Conservation (phyloP, 352 stramenopile species). For the Phytophthora constricta region DNA sequence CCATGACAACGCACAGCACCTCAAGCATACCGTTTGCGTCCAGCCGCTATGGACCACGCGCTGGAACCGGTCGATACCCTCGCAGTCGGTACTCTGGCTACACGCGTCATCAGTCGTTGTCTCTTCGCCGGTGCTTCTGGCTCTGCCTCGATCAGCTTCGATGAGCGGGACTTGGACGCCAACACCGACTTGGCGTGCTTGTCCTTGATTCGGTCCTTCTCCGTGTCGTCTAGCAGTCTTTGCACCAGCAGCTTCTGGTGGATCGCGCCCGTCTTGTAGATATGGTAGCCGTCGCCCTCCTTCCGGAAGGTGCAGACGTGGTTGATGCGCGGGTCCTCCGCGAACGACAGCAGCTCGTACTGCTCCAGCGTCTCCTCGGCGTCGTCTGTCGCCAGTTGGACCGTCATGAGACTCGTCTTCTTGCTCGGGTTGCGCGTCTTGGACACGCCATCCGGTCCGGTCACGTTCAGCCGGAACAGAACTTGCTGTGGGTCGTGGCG, state of each 20-base stretch:
- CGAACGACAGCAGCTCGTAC: slow-evolving; percentile 84
- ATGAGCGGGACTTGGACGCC: slow-evolving; percentile 71
- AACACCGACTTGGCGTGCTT: slow-evolving; percentile 76
- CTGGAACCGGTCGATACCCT: slow-evolving; percentile 19
- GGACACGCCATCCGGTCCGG: slow-evolving; percentile 14
- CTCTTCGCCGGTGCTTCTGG: slow-evolving; percentile 25
- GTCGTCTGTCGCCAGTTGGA: slow-evolving; percentile 31
- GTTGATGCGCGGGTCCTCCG: slow-evolving; percentile 71
- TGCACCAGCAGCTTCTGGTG: slow-evolving; percentile 86
- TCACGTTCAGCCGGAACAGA: slow-evolving; percentile 30
- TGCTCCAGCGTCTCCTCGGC: slow-evolving; percentile 35
- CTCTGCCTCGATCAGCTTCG: slow-evolving; percentile 60
- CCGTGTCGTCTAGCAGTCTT: slow-evolving; percentile 71
- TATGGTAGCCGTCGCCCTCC: slow-evolving; percentile 46
- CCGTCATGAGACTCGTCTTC: slow-evolving; percentile 58
- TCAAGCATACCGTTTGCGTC: slow-evolving; percentile 31
- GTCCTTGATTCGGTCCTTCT: slow-evolving; percentile 87
- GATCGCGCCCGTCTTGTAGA: slow-evolving; percentile 68
- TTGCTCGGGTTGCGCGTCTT: slow-evolving; percentile 33
- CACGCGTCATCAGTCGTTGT: slow-evolving; percentile 23
- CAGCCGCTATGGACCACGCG: slow-evolving; percentile 20
- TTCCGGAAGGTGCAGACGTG: slow-evolving; percentile 66
- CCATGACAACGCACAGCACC: not conserved
- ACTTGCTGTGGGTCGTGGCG: slow-evolving; percentile 40
- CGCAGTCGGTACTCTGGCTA: slow-evolving; percentile 12